A percentile compares a stretch with the other conserved stretches of the same genome.
phyloP scores from a whole-genome alignment of 2,329 filamentous ascomycete species.

The Trichophaea hybrida region DNA sequence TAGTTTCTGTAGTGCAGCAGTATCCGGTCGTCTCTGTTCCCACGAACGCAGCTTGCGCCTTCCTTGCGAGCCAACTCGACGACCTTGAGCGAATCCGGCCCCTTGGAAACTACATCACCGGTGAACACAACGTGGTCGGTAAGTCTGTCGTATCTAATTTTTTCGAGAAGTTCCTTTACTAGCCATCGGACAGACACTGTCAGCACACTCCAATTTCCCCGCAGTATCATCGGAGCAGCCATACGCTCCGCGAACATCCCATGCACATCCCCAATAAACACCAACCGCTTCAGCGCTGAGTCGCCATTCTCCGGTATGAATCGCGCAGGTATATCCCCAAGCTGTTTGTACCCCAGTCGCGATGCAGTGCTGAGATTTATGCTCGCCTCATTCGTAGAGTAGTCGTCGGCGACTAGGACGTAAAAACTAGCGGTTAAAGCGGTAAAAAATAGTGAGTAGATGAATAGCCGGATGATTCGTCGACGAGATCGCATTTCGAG shows the following conservation, averaged over 20 bases:
- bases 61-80: slow-evolving; percentile 58
- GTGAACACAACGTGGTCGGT: slow-evolving; percentile 62
- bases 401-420: background rate
- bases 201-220: background rate
- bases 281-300: slow-evolving; percentile 41
- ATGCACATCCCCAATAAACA: slow-evolving; percentile 86
- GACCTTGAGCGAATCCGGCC: slow-evolving; percentile 66
- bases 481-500: background rate
- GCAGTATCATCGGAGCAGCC: slow-evolving; percentile 11
- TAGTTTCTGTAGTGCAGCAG: slow-evolving; percentile 45
- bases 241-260: slow-evolving; percentile 59
- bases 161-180: slow-evolving; percentile 45
- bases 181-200: background rate
- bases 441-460: background rate
- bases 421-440: background rate
- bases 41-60: slow-evolving; percentile 63
- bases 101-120: slow-evolving; percentile 74
- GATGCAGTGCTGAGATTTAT: background rate
- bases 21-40: slow-evolving; percentile 82
- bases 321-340: slow-evolving; percentile 11
- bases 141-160: slow-evolving; percentile 47
- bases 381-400: background rate
- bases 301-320: slow-evolving; percentile 29
- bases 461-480: background rate
- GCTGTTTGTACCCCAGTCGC: slow-evolving; percentile 16